These are phyloP conservation scores for Triticum timopheevii DNA, from an alignment of 176 grass and related monocot genomes.

Conservation along the genomic window DNA sequence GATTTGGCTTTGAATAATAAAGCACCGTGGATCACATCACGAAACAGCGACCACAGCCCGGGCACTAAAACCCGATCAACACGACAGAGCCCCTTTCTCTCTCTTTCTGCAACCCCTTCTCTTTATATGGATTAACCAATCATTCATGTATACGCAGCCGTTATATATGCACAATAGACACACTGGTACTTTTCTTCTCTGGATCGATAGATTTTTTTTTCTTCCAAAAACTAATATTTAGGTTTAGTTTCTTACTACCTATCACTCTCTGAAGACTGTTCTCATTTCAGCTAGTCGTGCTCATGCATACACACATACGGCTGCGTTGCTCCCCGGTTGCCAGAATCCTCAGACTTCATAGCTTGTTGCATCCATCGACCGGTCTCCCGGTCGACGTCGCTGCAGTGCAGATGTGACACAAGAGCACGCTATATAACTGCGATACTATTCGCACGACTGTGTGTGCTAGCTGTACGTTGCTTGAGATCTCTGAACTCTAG, in stretches of 20 bases:
- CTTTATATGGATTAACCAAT: not conserved
- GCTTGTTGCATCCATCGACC: not conserved
- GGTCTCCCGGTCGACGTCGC: not conserved
- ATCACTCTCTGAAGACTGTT: slow-evolving; percentile 29
- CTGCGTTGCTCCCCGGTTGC: slow-evolving; percentile 32
- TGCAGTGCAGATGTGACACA: slow-evolving; percentile 4
- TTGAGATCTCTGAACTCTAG: slow-evolving; percentile 31
- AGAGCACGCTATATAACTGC: not conserved
- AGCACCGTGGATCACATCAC: slow-evolving; percentile 28
- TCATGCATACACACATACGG: not conserved
- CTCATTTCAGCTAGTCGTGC: not conserved
- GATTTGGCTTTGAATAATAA: slow-evolving; percentile 55
- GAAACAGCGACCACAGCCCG: slow-evolving; percentile 25
- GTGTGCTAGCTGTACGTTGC: slow-evolving; percentile 3
- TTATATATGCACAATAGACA: not conserved
- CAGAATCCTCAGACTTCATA: slow-evolving; percentile 17
- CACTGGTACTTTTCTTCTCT: not conserved
- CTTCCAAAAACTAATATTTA: not conserved
- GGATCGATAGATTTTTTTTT: not conserved
- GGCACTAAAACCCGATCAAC: not conserved
- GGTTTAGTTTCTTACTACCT: not conserved
- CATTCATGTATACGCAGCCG: not conserved
- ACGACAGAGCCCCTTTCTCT: not conserved
- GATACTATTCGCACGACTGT: not conserved
- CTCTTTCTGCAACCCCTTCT: not conserved